A percentile compares a stretch with the other conserved stretches of the same genome.
Conservation (phyloP, 441 rosid genomes). For the Gossypium davidsonii region DNA sequence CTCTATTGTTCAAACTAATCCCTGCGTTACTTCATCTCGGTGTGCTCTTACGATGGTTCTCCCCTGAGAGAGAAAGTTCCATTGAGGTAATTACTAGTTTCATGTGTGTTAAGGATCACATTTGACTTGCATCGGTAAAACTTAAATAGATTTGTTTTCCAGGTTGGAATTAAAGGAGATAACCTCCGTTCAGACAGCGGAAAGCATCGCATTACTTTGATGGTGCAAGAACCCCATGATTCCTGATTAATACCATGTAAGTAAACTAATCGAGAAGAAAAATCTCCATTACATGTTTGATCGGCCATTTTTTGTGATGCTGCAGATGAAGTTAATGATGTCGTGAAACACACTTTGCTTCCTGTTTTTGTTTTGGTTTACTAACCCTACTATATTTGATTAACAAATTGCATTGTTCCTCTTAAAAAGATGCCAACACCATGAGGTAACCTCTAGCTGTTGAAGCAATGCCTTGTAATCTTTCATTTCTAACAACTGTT, state of each 20-base stretch:
- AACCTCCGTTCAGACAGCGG: slow-evolving; percentile 76
- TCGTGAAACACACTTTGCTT: not conserved
- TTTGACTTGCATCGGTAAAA: slow-evolving; percentile 10
- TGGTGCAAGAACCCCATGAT: slow-evolving; percentile 82
- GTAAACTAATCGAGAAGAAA: not conserved
- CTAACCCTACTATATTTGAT: not conserved
- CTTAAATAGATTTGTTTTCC: slow-evolving; percentile 34
- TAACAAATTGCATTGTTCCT: not conserved
- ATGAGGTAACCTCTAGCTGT: not conserved
- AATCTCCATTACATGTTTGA: not conserved
- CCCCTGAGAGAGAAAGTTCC: slow-evolving; percentile 48
- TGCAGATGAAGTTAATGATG: not conserved
- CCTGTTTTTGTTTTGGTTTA: not conserved
- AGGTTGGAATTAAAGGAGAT: slow-evolving; percentile 91
- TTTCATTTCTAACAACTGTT: not conserved
- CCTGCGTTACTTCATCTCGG: slow-evolving; percentile 89
- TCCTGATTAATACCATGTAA: slow-evolving; percentile 43
- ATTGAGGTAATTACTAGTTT: slow-evolving; percentile 51
- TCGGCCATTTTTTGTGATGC: not conserved
- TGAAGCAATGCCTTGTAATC: slow-evolving; percentile 10
- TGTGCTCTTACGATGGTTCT: slow-evolving; percentile 82
- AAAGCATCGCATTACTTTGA: slow-evolving; percentile 61
- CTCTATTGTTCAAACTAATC: slow-evolving; percentile 88
- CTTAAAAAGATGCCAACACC: not conserved
- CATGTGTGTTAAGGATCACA: slow-evolving; percentile 20